These are phyloP conservation scores for Gossypium australe DNA, from an alignment of 345 rosid genomes.

Conservation along the genomic window DNA sequence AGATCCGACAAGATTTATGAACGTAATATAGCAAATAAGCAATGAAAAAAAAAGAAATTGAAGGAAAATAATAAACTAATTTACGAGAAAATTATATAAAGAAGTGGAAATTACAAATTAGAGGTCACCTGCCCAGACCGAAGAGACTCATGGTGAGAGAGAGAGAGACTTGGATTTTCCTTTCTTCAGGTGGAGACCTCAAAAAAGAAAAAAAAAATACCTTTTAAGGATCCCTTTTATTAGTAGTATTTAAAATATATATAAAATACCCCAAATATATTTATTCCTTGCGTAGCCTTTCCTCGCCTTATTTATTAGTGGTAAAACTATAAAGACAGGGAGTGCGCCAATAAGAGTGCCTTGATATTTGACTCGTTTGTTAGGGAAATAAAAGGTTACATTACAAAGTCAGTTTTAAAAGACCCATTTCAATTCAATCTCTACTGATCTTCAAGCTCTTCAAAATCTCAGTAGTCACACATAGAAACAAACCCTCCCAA, in stretches of 20 bases:
- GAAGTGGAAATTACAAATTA: not conserved
- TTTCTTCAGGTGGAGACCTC: constrained; percentile 5
- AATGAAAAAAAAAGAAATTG: not conserved
- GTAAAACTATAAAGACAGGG: not conserved
- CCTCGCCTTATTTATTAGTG: not conserved
- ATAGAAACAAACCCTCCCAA: not conserved
- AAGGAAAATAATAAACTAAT: not conserved
- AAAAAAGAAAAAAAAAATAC: not conserved
- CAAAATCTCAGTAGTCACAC: not conserved
- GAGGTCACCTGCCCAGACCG: constrained; percentile 57
- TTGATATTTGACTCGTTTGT: not conserved
- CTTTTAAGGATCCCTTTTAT: not conserved
- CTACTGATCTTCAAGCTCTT: not conserved
- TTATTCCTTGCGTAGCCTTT: not conserved
- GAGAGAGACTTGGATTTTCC: constrained; percentile 10
- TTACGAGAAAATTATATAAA: not conserved
- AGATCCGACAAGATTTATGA: not conserved
- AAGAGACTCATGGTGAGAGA: constrained; percentile 57
- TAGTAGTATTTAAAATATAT: not conserved
- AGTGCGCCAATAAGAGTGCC: not conserved
- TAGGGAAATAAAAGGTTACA: not conserved
- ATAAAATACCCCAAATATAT: not conserved
- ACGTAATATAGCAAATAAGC: not conserved
- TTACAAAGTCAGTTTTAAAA: not conserved
- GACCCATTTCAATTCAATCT: not conserved